Conservation (phyloP, 106 monocot species). For the Vanilla planifolia region DNA sequence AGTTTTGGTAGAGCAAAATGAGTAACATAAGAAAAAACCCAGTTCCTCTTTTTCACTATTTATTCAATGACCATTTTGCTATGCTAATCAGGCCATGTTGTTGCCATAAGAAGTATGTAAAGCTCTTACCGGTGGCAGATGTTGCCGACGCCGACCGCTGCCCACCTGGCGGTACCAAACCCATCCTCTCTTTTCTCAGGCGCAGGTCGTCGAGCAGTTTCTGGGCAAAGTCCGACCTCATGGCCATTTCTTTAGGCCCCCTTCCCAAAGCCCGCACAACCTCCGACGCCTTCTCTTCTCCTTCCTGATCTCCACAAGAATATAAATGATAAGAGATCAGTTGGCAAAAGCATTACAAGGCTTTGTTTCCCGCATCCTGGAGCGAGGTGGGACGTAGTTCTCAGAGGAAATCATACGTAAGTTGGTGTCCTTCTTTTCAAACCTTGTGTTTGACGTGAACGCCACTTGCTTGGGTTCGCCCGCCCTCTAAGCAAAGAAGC, state of each 20-base stretch:
- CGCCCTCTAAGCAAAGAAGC: slow-evolving; percentile 18
- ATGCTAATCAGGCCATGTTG: no score
- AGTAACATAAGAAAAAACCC: no score
- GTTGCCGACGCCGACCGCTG: neutral
- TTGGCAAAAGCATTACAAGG: neutral
- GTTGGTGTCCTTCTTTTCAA: neutral
- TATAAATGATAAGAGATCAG: neutral
- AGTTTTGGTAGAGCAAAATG: neutral
- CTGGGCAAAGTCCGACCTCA: slow-evolving; percentile 36
- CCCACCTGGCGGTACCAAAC: slow-evolving; percentile 5
- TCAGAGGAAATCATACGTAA: neutral
- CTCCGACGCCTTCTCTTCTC: neutral
- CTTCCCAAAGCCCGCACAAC: neutral
- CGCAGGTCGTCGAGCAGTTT: slow-evolving; percentile 47
- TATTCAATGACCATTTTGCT: no score
- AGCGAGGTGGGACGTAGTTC: slow-evolving; percentile 25
- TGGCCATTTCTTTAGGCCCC: slow-evolving; percentile 16
- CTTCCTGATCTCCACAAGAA: no score
- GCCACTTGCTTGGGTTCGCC: slow-evolving; percentile 7
- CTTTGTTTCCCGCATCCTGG: slow-evolving; percentile 4
- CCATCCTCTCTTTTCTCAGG: slow-evolving; percentile 33
- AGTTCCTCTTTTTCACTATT: no score
- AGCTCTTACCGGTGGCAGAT: slow-evolving; percentile 1
- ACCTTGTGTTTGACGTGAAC: slow-evolving; percentile 16
- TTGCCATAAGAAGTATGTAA: no score